Evolutionary conservation across 169 alveolate species (phyloP), one percentile per base, ranked within the genome.

Genomic region (Theileria orientalis): DNA sequence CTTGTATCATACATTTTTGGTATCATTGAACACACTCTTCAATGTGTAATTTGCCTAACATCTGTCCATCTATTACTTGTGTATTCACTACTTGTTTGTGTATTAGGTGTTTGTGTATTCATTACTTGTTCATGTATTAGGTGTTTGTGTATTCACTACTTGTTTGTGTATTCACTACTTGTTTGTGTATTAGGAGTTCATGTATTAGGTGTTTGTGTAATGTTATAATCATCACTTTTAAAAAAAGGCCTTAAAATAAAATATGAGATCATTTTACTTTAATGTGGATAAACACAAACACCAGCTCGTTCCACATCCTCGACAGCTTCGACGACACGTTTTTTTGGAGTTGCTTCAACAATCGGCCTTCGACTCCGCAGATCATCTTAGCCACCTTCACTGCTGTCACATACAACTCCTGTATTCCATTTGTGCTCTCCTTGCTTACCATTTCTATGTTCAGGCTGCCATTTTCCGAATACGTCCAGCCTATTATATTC

Each of bases 251-350:
- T 59, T 59, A 32, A 9, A 21, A 23, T 59, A 59, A 59, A 11
- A n/a, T 59, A 16, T 11, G 49, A 32, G 25, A 35, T 59, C 30
- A 42, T 40, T 73, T 74, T 47, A 86, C 74, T 64, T 88, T 88
- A 47, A 88, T 90, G 49, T 88, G 93, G 14, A 84, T 63, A 51
- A 83, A 85, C 9, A 88, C 80, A 52, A 79, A 84, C 0, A 88
- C 91, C 62, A 74, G 66, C 52, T 84, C 86, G n/a, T 73, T 76
- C 93, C 93, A 88, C 80, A 88, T 59, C 61, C 78, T 74, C 33
- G 87, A 74, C 30, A 88, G 85, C 69, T 83, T 88, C 32, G 83
- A 73, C 23, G 93, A 78, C n/a, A 88, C 93, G 52, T 88, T 88
- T 74, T 84, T 84, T 51, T 87, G 85, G 78, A 88, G 72, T 68